Evolutionary conservation across 192 early-diverging fungal species (phyloP).

Genomic region (Pecoramyces ruminantium): DNA sequence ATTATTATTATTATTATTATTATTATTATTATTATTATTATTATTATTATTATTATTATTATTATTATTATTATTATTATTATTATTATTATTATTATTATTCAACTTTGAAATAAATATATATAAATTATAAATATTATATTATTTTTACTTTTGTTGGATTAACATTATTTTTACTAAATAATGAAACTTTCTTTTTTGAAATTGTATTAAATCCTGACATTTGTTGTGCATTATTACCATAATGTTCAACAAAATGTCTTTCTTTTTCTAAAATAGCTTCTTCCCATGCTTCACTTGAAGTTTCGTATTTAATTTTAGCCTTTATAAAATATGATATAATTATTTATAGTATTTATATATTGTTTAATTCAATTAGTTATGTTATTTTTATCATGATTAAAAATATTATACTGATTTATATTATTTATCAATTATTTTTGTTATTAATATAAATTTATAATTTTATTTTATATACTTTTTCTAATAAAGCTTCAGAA

Average conservation of each 20-base stretch:
- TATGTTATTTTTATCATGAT: no score
- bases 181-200: neutral
- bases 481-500: constrained; percentile 65
- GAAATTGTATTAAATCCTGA: constrained; percentile 30
- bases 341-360: no score
- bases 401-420: no score
- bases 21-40: no score
- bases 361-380: no score
- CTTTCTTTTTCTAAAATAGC: neutral
- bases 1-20: no score
- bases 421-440: no score
- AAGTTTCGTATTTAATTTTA: neutral
- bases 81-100: no score
- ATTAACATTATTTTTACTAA: neutral
- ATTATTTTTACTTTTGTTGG: constrained; percentile 33
- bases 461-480: no score
- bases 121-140: neutral
- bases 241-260: neutral
- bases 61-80: no score
- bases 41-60: no score
- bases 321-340: neutral
- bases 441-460: no score
- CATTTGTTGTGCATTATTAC: constrained; percentile 11
- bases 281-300: neutral
- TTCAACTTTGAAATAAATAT: neutral